Conservation (phyloP, 352 stramenopile species). For the Globisporangium alternatum region DNA sequence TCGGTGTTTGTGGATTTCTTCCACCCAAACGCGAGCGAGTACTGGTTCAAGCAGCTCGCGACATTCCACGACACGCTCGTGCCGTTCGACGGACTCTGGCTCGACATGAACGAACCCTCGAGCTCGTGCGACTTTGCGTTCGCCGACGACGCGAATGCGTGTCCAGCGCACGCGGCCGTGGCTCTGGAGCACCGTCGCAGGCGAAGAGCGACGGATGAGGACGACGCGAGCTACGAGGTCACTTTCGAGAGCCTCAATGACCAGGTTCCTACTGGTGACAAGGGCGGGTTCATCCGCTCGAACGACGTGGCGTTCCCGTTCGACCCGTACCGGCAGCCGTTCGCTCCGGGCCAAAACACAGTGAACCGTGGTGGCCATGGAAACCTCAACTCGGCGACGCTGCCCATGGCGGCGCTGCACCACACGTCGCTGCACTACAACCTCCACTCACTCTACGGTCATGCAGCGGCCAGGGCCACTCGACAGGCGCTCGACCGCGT, state of each 20-base stretch:
- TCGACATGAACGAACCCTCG: constrained; percentile 81
- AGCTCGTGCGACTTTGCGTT: constrained; percentile 58
- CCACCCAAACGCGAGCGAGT: constrained; percentile 63
- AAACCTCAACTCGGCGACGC: constrained; percentile 75
- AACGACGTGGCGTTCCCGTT: constrained; percentile 73
- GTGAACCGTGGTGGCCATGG: constrained; percentile 36
- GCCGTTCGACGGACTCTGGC: constrained; percentile 80
- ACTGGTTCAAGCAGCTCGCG: constrained; percentile 64
- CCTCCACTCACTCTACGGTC: constrained; percentile 81
- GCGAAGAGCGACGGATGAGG: no score
- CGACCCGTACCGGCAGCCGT: constrained; percentile 79
- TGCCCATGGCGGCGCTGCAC: constrained; percentile 73
- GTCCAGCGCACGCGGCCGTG: constrained; percentile 5
- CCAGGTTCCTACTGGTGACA: not conserved
- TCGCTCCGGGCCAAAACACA: constrained; percentile 56
- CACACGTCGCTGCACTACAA: constrained; percentile 82
- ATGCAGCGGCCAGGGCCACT: constrained; percentile 56
- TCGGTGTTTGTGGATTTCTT: constrained; percentile 86
- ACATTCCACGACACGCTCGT: constrained; percentile 58
- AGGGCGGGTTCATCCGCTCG: constrained; percentile 56
- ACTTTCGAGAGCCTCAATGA: constrained; percentile 1
- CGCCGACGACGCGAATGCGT: constrained; percentile 36
- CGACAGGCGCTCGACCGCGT: constrained; percentile 43
- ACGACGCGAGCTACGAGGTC: not conserved
- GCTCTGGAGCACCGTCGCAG: not conserved